A percentile compares a stretch with the other conserved stretches of the same genome.
phyloP scores from a whole-genome alignment of 2,329 filamentous ascomycete genomes.

The Diplodia corticola region DNA sequence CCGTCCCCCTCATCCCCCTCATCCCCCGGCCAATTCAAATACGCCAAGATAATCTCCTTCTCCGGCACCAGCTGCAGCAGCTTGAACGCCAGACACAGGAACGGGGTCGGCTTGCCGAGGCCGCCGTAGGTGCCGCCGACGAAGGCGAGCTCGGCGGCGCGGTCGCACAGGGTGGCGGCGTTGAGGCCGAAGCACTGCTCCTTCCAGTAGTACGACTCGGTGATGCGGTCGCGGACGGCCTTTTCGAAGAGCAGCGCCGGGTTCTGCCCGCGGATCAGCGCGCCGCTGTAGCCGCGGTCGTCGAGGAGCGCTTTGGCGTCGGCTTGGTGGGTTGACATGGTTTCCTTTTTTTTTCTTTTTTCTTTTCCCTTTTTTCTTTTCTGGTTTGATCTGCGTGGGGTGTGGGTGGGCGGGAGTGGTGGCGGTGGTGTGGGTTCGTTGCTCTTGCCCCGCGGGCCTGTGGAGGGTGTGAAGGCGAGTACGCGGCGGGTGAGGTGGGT shows the following conservation, averaged over 20 bases:
- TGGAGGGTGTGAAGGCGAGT: background rate
- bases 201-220: slow-evolving; percentile 96
- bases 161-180: slow-evolving; percentile 75
- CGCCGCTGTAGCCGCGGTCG: slow-evolving; percentile 77
- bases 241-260: slow-evolving; percentile 96
- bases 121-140: slow-evolving; percentile 86
- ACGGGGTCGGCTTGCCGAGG: slow-evolving; percentile 84
- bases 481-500: background rate
- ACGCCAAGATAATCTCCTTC: slow-evolving; percentile 76
- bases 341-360: background rate
- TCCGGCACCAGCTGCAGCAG: slow-evolving; percentile 83
- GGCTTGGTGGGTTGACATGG: slow-evolving; percentile 64
- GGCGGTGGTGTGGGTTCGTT: background rate
- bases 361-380: too few species aligned
- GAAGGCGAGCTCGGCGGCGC: slow-evolving; percentile 79
- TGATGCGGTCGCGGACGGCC: slow-evolving; percentile 90
- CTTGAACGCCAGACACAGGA: slow-evolving; percentile 93
- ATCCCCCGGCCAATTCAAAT: slow-evolving; percentile 73
- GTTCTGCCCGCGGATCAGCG: slow-evolving; percentile 85
- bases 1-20: slow-evolving; percentile 64
- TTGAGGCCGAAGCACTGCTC: slow-evolving; percentile 98
- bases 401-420: background rate
- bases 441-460: background rate
- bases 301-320: slow-evolving; percentile 79
- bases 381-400: too few species aligned